phyloP scores from a whole-genome alignment of 495 filamentous ascomycete species.

The Xylaria sp. region DNA sequence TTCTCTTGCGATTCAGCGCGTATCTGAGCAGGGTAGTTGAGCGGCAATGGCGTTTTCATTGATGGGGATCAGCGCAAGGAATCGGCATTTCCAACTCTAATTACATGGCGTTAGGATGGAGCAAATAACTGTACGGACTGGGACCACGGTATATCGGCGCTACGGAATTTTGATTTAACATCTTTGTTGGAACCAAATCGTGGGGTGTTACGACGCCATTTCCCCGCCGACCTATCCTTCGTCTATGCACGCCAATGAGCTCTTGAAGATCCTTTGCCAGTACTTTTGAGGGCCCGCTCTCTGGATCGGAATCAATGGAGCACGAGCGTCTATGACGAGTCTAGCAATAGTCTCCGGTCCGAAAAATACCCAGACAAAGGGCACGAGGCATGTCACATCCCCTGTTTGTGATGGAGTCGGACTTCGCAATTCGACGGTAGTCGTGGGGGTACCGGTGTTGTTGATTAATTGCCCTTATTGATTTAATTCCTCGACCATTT shows the following conservation, averaged over 20 bases:
- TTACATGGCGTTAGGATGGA: conserved; percentile 22
- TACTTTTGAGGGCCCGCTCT: conserved; percentile 4
- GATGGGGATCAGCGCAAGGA: conserved; percentile 15
- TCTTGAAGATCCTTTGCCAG: background rate
- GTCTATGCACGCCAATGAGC: background rate
- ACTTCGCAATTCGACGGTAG: conserved; percentile 1
- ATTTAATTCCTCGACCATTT: background rate
- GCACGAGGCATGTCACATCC: conserved; percentile 10
- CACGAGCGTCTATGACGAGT: conserved; percentile 4
- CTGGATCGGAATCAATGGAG: background rate
- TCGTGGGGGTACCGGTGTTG: conserved; percentile 3
- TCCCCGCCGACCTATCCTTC: conserved; percentile 10
- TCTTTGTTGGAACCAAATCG: conserved; percentile 15
- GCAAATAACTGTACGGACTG: background rate
- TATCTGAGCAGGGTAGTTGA: background rate
- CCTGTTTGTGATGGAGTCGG: conserved; percentile 1
- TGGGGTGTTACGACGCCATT: conserved; percentile 17
- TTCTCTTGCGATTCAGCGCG: background rate
- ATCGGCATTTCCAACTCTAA: conserved; percentile 16
- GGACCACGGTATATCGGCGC: conserved; percentile 24
- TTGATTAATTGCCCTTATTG: conserved; percentile 10
- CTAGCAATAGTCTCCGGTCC: conserved; percentile 22
- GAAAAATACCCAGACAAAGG: conserved; percentile 9
- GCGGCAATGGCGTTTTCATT: conserved; percentile 22
- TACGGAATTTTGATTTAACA: conserved; percentile 14